A percentile compares a stretch with the other conserved stretches of the same genome.
Evolutionary conservation across 2,329 filamentous ascomycete genomes (phyloP).

Genomic region (Ophiostoma australiae): DNA sequence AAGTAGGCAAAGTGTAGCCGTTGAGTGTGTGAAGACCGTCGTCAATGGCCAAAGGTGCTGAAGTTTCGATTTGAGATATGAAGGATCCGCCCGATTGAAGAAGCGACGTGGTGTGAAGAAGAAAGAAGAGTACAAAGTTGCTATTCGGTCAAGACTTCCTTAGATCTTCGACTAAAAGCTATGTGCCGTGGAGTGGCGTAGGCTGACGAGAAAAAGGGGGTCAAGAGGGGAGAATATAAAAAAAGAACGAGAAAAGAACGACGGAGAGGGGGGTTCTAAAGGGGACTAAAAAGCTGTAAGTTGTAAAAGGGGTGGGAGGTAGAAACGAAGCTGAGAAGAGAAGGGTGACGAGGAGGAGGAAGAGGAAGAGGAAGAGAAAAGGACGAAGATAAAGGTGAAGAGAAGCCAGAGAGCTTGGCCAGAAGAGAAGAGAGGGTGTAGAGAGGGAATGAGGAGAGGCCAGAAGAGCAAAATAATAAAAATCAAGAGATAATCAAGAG

Average conservation of each 20-base stretch:
- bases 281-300: slow-evolving; percentile 20
- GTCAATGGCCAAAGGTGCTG: not conserved
- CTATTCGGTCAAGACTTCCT: slow-evolving; percentile 6
- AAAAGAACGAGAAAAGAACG: slow-evolving; percentile 13
- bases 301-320: slow-evolving; percentile 8
- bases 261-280: slow-evolving; percentile 2
- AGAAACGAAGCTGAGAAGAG: slow-evolving; percentile 17
- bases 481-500: not conserved
- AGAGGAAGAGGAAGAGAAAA: slow-evolving; percentile 11
- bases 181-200: slow-evolving; percentile 7
- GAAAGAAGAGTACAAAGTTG: not conserved
- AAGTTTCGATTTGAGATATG: not conserved
- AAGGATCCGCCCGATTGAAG: not conserved
- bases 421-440: not conserved
- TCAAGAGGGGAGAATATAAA: slow-evolving; percentile 15
- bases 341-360: slow-evolving; percentile 1
- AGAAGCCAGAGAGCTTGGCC: too few species aligned
- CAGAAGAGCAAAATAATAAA: not conserved
- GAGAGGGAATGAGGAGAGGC: not conserved
- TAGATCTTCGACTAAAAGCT: slow-evolving; percentile 17
- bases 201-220: slow-evolving; percentile 5
- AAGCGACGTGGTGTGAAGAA: slow-evolving; percentile 5
- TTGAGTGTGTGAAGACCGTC: not conserved
- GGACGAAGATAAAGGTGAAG: not conserved
- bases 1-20: not conserved